Evolutionary conservation across 306 rosid genomes (phyloP), one percentile per base, ranked within the genome.

Genomic region (Pyrus communis): DNA sequence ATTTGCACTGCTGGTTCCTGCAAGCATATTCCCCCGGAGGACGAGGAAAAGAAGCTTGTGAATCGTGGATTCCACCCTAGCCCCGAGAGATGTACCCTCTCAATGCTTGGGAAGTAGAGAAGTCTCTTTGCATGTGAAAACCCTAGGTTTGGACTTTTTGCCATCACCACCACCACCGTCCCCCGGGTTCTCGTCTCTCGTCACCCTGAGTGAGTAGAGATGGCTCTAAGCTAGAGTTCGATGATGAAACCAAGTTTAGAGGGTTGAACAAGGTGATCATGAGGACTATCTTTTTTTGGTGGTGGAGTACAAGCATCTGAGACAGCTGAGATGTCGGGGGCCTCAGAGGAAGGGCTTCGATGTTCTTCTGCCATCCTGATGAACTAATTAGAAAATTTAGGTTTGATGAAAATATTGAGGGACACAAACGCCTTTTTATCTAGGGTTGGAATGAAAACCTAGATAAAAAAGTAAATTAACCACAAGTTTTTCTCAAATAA

Each of bases 81-180:
- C 82, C 11, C 91, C 91, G 11, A 89, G 87, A 21, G 80, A 75
- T 42, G 77, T 79, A 9, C n/a, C n/a, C n/a, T n/a, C n/a, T n/a
- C 61, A 93, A 51, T 0, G 98, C 96, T 51, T 93, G 98, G 1
- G 96, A 89, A 0, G 98, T 84, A 4, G 2, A 84, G 79, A 90
- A 93, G 42, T 82, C 78, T 28, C 30, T 57, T 77, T 85, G 82
- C 96, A 93, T 1, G 88, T 82, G 68, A 86, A 90, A 51, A 82
- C 83, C 82, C 74, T 90, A 22, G 79, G 17, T 1, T 46, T 61
- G 7, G 58, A 55, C 0, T n/a, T 52, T 4, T 84, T 78, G 4
- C 79, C 76, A 6, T 33, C 57, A 1, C 6, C 22, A 2, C 67
- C 52, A 4, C 52, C 54, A 1, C 5, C 4, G 12, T 19, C 1